Evolutionary conservation across 2,329 filamentous ascomycete genomes (phyloP).

Genomic region (Phaeosphaeriaceae sp.): DNA sequence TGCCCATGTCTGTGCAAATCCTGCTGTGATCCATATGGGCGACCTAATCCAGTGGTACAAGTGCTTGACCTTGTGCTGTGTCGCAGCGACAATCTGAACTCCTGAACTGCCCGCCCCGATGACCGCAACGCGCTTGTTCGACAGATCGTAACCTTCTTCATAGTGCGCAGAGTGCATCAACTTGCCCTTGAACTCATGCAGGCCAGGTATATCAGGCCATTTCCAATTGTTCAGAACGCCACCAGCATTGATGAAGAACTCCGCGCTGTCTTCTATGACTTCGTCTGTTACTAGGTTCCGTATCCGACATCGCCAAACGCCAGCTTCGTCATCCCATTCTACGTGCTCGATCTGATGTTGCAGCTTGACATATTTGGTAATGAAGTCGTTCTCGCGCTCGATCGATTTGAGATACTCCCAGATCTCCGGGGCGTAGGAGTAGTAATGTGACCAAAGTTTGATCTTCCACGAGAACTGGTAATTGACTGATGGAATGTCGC

Average conservation of each 20-base stretch:
- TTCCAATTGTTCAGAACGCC: conserved; percentile 46
- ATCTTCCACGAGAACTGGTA: conserved; percentile 61
- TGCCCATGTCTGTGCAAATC: conserved; percentile 58
- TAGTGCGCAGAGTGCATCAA: conserved; percentile 55
- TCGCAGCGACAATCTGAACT: conserved; percentile 54
- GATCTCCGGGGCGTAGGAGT: conserved; percentile 58
- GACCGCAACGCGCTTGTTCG: conserved; percentile 52
- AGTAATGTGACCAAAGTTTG: conserved; percentile 53
- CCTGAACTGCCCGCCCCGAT: conserved; percentile 53
- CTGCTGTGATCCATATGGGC: conserved; percentile 59
- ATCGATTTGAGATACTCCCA: conserved; percentile 58
- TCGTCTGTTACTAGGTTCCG: conserved; percentile 21
- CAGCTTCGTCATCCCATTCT: conserved; percentile 25
- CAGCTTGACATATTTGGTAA: conserved; percentile 32
- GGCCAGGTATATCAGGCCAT: conserved; percentile 52
- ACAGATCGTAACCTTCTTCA: conserved; percentile 47
- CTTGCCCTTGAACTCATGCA: conserved; percentile 52
- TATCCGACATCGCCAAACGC: conserved; percentile 22
- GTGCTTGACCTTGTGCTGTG: conserved; percentile 48
- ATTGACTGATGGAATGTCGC: conserved; percentile 33
- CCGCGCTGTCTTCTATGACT: conserved; percentile 25
- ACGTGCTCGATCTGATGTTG: conserved; percentile 24
- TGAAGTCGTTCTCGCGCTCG: conserved; percentile 42
- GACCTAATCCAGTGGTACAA: conserved; percentile 54
- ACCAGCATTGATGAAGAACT: conserved; percentile 34